Evolutionary conservation across 2,329 filamentous ascomycete genomes (phyloP), one percentile per base, ranked within the genome.

Genomic region (Trichoderma cornu-damae): DNA sequence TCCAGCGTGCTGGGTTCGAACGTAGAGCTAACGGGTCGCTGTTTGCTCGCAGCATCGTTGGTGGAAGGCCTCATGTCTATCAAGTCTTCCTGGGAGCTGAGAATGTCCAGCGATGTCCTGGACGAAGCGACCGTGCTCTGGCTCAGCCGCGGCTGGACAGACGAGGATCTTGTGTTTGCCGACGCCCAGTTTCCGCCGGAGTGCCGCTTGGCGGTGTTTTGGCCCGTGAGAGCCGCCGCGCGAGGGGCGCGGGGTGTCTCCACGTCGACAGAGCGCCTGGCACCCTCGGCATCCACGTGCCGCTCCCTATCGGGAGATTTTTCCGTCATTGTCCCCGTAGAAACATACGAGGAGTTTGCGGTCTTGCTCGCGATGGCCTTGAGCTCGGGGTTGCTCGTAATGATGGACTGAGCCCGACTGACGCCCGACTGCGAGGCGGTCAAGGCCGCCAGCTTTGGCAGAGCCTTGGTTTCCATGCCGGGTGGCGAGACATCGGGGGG

Each of bases 21-120:
- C 68, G 92, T 90, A 32, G 89, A 89, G 69, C 92, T 96, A 1
- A 84, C 79, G 2, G 93, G 93, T 44, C 93, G 82, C 54, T 84
- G 79, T 60, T 86, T 84, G 5, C 65, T 61, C 16, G 64, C 46
- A 75, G 73, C 44, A 72, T 76, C 34, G 62, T 61, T 64, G 37
- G 65, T 54, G 14, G 65, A 64, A 52, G 53, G 30, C 24, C 59
- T 49, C 14, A 64, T 58, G 30, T 70, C 66, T 9, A 44, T 46
- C 9, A 49, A 12, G n/a, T 61, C 54, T n/a, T 46, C 58, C 37
- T 50, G 63, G 59, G 38, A 63, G 60, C 42, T 66, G 59, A 40
- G 65, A 16, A 61, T 63, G 28, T 65, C 62, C n/a, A 61, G 28
- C 4, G 65, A 64, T 2, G 62, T 60, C 7, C 48, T 58, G 3